Conservation (phyloP, 352 stramenopile genomes). For the Thraustochytrium sp. region DNA sequence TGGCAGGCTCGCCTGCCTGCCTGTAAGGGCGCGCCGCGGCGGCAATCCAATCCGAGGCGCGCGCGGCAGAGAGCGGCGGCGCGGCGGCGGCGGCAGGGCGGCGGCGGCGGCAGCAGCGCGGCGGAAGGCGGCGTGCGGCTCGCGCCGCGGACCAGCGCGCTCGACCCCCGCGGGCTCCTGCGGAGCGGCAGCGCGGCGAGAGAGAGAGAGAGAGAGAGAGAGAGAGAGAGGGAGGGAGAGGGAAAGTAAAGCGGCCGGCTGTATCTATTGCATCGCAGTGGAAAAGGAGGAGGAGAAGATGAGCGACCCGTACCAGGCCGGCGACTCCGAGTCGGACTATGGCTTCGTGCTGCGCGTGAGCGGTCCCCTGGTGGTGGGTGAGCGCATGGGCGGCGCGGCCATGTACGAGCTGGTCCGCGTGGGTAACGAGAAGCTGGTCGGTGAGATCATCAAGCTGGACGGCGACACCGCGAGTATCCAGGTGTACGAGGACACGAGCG, state of each 20-base stretch:
- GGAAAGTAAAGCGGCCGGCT: too few species aligned
- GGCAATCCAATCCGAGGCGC: too few species aligned
- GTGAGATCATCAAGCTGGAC: slow-evolving; percentile 99
- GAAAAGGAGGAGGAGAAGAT: not conserved
- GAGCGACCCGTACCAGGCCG: slow-evolving; percentile 10
- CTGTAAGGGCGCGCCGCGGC: too few species aligned
- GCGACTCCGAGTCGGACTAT: slow-evolving; percentile 78
- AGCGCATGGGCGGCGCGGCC: slow-evolving; percentile 96
- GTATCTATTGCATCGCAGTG: too few species aligned
- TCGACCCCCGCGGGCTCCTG: not conserved
- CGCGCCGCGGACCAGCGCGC: too few species aligned
- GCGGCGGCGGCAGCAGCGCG: too few species aligned
- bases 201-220: not conserved
- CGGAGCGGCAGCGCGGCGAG: not conserved
- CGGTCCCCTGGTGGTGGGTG: slow-evolving; percentile 95
- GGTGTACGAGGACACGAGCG: slow-evolving; percentile 96
- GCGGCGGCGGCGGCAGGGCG: too few species aligned
- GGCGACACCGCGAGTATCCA: slow-evolving; percentile 97
- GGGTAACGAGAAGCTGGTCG: slow-evolving; percentile 96
- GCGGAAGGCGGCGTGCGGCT: too few species aligned
- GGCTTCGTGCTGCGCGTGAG: slow-evolving; percentile 99
- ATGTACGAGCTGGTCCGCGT: slow-evolving; percentile 96
- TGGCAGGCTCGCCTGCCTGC: too few species aligned
- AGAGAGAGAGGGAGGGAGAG: not conserved
- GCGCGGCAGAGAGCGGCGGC: too few species aligned